Evolutionary conservation across 1,139 yeast species (phyloP).

Genomic region (Schwanniomyces etchellsii): DNA sequence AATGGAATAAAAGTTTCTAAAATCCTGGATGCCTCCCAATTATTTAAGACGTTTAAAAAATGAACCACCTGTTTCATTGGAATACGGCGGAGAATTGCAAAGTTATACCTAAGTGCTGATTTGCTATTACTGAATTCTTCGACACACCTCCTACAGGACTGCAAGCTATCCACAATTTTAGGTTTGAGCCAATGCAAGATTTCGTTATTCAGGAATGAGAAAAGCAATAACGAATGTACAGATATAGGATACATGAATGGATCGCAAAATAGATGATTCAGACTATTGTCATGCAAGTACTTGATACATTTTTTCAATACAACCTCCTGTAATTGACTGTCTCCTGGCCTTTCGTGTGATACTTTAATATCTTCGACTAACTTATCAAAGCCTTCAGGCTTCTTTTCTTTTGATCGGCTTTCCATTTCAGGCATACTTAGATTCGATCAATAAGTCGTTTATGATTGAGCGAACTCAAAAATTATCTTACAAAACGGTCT

Average conservation of each 20-base stretch:
- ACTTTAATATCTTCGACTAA: constrained; percentile 15
- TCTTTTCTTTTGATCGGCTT: too few species aligned
- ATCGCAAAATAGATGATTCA: constrained; percentile 55
- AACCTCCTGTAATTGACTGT: constrained; percentile 20
- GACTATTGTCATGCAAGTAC: constrained; percentile 17
- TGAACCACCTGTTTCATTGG: constrained; percentile 42
- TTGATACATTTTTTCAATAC: constrained; percentile 20
- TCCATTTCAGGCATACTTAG: too few species aligned
- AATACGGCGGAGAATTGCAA: constrained; percentile 46
- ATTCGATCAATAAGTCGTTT: not conserved
- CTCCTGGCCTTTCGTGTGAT: constrained; percentile 21
- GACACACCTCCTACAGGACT: constrained; percentile 48
- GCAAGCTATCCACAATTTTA: constrained; percentile 31
- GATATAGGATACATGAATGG: constrained; percentile 40
- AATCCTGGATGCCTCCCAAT: constrained; percentile 42
- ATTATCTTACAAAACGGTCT: not conserved
- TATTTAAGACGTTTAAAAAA: constrained; percentile 44
- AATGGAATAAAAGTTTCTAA: constrained; percentile 11
- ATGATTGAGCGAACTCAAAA: not conserved
- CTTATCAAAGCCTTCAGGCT: constrained; percentile 23
- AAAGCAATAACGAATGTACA: constrained; percentile 50
- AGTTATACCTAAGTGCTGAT: constrained; percentile 44
- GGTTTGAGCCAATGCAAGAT: constrained; percentile 39
- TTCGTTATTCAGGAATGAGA: constrained; percentile 49
- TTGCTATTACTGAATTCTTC: constrained; percentile 47